Base-by-base conservation (phyloP, 441 rosid species). In the Euphorbia schlechtendalii region DNA sequence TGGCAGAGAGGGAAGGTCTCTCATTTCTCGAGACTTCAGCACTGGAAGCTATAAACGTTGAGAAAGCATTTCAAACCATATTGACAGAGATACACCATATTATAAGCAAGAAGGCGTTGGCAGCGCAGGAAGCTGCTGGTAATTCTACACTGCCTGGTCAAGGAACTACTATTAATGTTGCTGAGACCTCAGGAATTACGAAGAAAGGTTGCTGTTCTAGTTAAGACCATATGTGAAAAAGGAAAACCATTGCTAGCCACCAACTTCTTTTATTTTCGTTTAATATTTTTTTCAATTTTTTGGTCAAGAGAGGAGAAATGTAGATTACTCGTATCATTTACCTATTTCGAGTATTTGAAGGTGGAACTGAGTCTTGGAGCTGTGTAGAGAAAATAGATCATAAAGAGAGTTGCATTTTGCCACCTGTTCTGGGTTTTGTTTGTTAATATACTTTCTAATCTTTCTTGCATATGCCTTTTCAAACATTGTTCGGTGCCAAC, bases 1-100 rank as follows among this genome's bases (percentile, higher is more conserved):
- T 89, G 69, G 96, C 96, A 3, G 96, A 89, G 82, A 80, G 75
- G 64, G 96, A 92, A 82, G 91, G 93, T 59, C 96, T 92, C 43
- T 92, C 96, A 9, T 92, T 92, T 75, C 83, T 92, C 1, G 98
- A 92, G 78, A 92, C 96, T 6, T 92, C 98, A 8, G 98, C 98
- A 5, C 61, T 92, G 63, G 96, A 87, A 68, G 89, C 95, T 25
- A 89, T 86, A 38, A 92, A 92, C 36, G 64, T 92, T 0, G 95
- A 92, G 82, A 89, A 84, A 81, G 96, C 98, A 0, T 92, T 92
- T 72, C 96, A 89, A 69, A 92, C 90, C 40, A 82, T 89, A 63
- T 74, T 92, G 81, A 76, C 78, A 0, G 93, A 92, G 84, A 92
- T 89, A 25, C 87, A 89, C 78, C 89, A 86, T 68, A 92, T 87